phyloP scores from a whole-genome alignment of 495 filamentous ascomycete species.

The Aspergillus sclerotioniger region DNA sequence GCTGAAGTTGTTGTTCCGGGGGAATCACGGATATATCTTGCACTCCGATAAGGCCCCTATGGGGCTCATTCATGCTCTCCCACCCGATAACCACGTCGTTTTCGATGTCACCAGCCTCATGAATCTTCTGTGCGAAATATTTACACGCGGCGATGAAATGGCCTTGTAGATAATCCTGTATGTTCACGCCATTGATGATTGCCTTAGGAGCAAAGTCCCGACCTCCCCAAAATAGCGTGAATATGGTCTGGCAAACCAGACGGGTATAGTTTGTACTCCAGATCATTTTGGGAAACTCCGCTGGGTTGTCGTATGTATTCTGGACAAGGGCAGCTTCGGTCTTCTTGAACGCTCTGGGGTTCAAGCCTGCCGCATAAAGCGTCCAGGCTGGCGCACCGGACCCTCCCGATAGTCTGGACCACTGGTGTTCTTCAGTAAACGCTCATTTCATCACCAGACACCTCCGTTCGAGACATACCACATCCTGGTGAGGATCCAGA shows the following conservation, averaged over 20 bases:
- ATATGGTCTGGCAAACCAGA: slow-evolving; percentile 83
- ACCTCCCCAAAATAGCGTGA: slow-evolving; percentile 93
- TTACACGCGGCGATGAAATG: slow-evolving; percentile 79
- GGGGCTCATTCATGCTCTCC: slow-evolving; percentile 94
- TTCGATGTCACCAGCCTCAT: slow-evolving; percentile 87
- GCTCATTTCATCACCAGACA: neutral
- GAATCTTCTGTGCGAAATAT: slow-evolving; percentile 79
- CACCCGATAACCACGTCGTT: slow-evolving; percentile 88
- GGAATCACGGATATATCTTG: slow-evolving; percentile 82
- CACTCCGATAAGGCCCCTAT: slow-evolving; percentile 82
- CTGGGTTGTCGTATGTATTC: slow-evolving; percentile 86
- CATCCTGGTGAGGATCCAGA: slow-evolving; percentile 98
- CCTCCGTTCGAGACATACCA: slow-evolving; percentile 53
- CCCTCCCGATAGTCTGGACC: slow-evolving; percentile 91
- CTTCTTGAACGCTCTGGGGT: slow-evolving; percentile 76
- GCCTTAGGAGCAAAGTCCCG: slow-evolving; percentile 92
- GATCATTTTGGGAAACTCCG: slow-evolving; percentile 94
- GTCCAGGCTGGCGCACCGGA: slow-evolving; percentile 99
- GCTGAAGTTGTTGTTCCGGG: slow-evolving; percentile 83
- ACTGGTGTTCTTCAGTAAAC: slow-evolving; percentile 48
- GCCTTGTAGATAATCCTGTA: slow-evolving; percentile 90
- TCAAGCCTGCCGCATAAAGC: slow-evolving; percentile 86
- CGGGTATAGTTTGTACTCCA: slow-evolving; percentile 97
- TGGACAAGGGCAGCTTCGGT: slow-evolving; percentile 94
- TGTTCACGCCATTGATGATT: slow-evolving; percentile 90